Percentiles rank a stretch among this genome's conserved stretches.
These are phyloP conservation scores for Raddia guianensis DNA, from an alignment of 176 grass and related monocot genomes.

Conservation along the genomic window DNA sequence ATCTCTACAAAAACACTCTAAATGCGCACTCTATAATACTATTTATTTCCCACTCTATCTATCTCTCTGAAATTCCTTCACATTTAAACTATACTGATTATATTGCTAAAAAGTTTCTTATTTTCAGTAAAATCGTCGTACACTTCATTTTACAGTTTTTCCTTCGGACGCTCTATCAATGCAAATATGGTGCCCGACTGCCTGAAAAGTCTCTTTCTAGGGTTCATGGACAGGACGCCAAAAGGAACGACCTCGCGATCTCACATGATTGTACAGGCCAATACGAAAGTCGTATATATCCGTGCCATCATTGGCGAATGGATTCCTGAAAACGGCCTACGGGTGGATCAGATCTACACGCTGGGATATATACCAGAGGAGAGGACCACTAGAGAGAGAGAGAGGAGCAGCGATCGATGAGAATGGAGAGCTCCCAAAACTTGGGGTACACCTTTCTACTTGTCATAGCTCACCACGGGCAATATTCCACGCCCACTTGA, in stretches of 20 bases:
- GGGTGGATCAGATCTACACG: slow-evolving; percentile 39
- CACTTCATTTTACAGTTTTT: too few relatives aligned
- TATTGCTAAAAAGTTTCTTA: too few relatives aligned
- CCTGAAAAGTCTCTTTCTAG: background rate
- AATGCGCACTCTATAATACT: too few relatives aligned
- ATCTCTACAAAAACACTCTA: too few relatives aligned
- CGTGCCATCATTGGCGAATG: slow-evolving; percentile 22
- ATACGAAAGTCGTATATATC: slow-evolving; percentile 14
- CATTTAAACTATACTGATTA: too few relatives aligned
- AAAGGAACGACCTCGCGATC: background rate
- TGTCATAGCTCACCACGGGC: slow-evolving; percentile 29
- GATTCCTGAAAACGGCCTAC: slow-evolving; percentile 42
- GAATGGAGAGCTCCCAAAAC: slow-evolving; percentile 22
- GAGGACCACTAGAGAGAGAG: slow-evolving; percentile 29
- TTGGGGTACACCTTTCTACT: slow-evolving; percentile 4
- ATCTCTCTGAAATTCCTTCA: too few relatives aligned
- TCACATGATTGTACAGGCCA: background rate
- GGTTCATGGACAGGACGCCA: background rate
- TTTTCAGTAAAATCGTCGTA: too few relatives aligned
- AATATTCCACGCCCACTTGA: slow-evolving; percentile 39
- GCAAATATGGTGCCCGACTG: too few relatives aligned
- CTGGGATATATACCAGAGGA: slow-evolving; percentile 31
- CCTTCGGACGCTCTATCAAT: too few relatives aligned
- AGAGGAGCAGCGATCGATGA: background rate
- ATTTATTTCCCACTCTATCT: too few relatives aligned